phyloP scores from a whole-genome alignment of 345 rosid species.

The Laguncularia racemosa region DNA sequence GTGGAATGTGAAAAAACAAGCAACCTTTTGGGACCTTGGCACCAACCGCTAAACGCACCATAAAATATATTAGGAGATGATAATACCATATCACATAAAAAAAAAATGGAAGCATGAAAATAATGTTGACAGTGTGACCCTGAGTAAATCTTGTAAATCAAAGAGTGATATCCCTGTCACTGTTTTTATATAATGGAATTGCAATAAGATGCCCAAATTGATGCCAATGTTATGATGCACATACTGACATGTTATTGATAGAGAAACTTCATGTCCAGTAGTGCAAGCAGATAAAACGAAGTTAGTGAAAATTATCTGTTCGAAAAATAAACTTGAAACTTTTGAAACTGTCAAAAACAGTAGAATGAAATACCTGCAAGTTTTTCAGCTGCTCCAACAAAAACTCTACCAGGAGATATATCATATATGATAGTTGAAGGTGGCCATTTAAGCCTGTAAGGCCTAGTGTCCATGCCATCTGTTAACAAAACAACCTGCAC shows the following conservation, averaged over 20 bases:
- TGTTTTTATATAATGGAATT: too few relatives aligned
- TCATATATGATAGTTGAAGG: conserved; percentile 75
- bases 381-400: conserved; percentile 41
- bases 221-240: too few relatives aligned
- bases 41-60: conserved; percentile 60
- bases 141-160: too few relatives aligned
- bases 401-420: conserved; percentile 58
- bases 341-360: conserved; percentile 5
- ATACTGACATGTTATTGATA: too few relatives aligned
- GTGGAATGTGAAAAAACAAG: conserved; percentile 63
- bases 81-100: conserved; percentile 4
- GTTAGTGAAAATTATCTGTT: neutral
- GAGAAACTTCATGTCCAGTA: too few relatives aligned
- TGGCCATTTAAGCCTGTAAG: conserved; percentile 89
- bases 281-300: neutral
- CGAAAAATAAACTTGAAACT: neutral
- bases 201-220: too few relatives aligned
- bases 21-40: conserved; percentile 73
- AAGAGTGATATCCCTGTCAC: too few relatives aligned
- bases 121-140: neutral
- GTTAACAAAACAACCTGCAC: conserved; percentile 81
- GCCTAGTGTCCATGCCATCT: conserved; percentile 95
- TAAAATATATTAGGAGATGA: conserved; percentile 12
- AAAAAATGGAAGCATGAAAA: neutral
- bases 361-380: conserved; percentile 49